Base-by-base conservation (phyloP, 1,284 basidiomycete genomes). In the Trametes pubescens region DNA sequence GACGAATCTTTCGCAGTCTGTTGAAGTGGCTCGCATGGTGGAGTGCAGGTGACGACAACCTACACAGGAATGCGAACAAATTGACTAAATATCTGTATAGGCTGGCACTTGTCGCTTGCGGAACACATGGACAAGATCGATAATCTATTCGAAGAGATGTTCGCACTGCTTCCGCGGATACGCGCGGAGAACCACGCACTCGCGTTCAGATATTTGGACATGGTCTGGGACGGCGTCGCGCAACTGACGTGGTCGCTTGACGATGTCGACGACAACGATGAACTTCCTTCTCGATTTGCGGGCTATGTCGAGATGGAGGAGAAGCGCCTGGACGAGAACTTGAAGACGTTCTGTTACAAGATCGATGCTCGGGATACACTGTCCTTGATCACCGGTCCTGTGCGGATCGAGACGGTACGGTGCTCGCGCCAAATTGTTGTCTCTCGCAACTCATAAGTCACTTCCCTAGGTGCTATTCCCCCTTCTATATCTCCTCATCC, bases 341-440 rank as follows among this genome's bases (percentile, higher is more conserved):
- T 77, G 24, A 59, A 71, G 44, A 61, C 57, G 0, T 51, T 75
- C 16, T 49, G 59, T 22, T 77, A 72, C 53, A 47, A 70, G 34
- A 67, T 77, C 24, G 75, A 77, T 34, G 72, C 65, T 1, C 47
- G 51, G 1, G 69, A 72, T 22, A 74, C 75, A 2, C 57, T 77
- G 14, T 54, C 62, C 7, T 62, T 75, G 4, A 59, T 74, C 9
- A 61, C 68, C 0, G 72, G 73, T 0, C 60, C 67, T 0, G 73
- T 71, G 2, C 53, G 74, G 14, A 66, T 72, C 13, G 75, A 75
- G 59, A 67, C 71, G 64, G 75, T 74, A n/a, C 11, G 11, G 4
- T 38, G 10, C 14, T 13, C 14, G 8, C 3, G 8, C 29, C 8
- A 4, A 16, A 38, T 10, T 38, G 5, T 13, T 2, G 37, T 38